A percentile compares a stretch with the other conserved stretches of the same genome.
These are phyloP conservation scores for Favolaschia claudopus DNA, from an alignment of 768 basidiomycete species.

Conservation along the genomic window DNA sequence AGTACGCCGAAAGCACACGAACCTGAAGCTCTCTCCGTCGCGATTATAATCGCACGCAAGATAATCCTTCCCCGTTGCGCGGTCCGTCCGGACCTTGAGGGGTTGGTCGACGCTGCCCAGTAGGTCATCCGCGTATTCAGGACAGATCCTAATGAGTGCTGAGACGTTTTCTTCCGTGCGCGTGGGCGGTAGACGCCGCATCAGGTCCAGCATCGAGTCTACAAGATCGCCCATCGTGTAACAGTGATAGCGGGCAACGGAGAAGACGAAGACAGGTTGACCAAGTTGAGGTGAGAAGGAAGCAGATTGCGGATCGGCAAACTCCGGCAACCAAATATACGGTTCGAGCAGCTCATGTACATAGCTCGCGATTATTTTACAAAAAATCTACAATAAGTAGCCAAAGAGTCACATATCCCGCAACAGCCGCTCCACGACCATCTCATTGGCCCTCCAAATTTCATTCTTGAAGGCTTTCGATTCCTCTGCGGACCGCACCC, in stretches of 20 bases:
- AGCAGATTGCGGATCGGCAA: neutral
- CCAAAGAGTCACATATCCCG: slow-evolving; percentile 31
- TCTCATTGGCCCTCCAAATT: slow-evolving; percentile 41
- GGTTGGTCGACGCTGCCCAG: slow-evolving; percentile 96
- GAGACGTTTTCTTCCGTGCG: slow-evolving; percentile 88
- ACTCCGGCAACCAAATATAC: slow-evolving; percentile 14
- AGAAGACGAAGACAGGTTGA: neutral
- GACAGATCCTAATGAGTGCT: slow-evolving; percentile 81
- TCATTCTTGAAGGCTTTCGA: slow-evolving; percentile 38
- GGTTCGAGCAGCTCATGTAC: no score
- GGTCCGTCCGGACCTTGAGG: slow-evolving; percentile 81
- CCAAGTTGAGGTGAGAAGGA: neutral
- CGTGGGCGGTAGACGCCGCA: slow-evolving; percentile 94
- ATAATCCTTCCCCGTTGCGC: slow-evolving; percentile 84
- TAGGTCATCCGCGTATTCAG: slow-evolving; percentile 95
- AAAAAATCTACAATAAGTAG: neutral
- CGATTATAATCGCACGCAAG: slow-evolving; percentile 94
- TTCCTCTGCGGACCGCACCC: slow-evolving; percentile 35
- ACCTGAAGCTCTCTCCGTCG: slow-evolving; percentile 92
- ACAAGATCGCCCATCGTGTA: slow-evolving; percentile 75
- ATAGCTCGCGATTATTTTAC: neutral
- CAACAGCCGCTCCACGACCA: slow-evolving; percentile 39
- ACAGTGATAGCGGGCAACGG: neutral
- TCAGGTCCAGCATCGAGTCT: slow-evolving; percentile 94
- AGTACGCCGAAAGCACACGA: slow-evolving; percentile 31